Evolutionary conservation across 2,329 filamentous ascomycete genomes (phyloP).

Genomic region (Curvularia hawaiiensis): DNA sequence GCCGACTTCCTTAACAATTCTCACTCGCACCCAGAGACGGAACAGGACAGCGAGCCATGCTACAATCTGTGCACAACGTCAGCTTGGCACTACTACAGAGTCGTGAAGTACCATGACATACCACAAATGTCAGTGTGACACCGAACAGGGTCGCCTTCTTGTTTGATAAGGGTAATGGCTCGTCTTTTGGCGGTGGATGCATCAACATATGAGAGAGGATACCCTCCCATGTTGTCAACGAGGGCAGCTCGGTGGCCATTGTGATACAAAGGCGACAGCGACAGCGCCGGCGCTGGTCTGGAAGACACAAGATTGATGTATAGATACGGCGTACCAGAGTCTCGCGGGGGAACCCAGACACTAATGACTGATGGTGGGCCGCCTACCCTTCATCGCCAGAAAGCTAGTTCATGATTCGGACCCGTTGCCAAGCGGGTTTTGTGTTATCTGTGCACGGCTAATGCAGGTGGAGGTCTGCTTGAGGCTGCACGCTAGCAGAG

Average conservation of each 20-base stretch:
- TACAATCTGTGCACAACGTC: constrained; percentile 25
- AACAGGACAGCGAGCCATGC: constrained; percentile 36
- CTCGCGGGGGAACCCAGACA: constrained; percentile 3
- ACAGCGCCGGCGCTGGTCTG: constrained; percentile 9
- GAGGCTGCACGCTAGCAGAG: constrained; percentile 7
- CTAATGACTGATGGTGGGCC: constrained; percentile 11
- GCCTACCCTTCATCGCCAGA: constrained; percentile 3
- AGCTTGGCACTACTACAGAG: constrained; percentile 4
- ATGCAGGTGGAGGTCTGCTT: constrained; percentile 5
- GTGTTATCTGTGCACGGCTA: constrained; percentile 10
- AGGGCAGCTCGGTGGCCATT: neutral
- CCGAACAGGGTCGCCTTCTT: constrained; percentile 34
- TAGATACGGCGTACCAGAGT: constrained; percentile 1
- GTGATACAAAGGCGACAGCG: constrained; percentile 4
- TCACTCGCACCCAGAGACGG: constrained; percentile 37
- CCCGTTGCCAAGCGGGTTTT: constrained; percentile 13
- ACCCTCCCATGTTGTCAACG: constrained; percentile 25
- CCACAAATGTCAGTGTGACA: constrained; percentile 33
- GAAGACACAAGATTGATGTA: constrained; percentile 5
- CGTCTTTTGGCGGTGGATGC: constrained; percentile 34
- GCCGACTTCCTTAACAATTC: constrained; percentile 39
- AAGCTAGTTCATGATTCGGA: constrained; percentile 10
- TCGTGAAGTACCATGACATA: constrained; percentile 13
- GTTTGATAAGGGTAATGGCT: constrained; percentile 37
- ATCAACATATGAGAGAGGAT: constrained; percentile 27